A percentile compares a stretch with the other conserved stretches of the same genome.
Evolutionary conservation across 2,329 filamentous ascomycete species (phyloP).

Genomic region (Diaporthe ilicicola): DNA sequence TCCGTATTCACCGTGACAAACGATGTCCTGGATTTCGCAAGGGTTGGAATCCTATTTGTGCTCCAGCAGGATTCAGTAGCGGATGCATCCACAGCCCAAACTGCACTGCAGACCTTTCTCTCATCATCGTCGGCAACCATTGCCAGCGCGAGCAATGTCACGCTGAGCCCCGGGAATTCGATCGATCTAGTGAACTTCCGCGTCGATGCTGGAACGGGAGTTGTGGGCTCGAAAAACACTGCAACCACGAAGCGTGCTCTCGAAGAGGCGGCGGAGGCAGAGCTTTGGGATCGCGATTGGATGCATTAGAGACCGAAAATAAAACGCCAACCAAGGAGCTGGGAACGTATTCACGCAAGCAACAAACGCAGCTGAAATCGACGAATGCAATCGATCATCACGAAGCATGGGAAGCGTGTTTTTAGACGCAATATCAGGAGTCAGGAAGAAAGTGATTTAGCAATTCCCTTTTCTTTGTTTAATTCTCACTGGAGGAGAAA

Average conservation of each 20-base stretch:
- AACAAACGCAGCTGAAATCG: neutral
- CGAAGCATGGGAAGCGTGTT: slow-evolving; percentile 13
- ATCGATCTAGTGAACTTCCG: slow-evolving; percentile 60
- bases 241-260: slow-evolving; percentile 25
- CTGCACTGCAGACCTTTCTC: slow-evolving; percentile 64
- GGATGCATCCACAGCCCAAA: slow-evolving; percentile 63
- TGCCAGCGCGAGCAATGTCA: slow-evolving; percentile 48
- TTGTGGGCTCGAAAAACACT: slow-evolving; percentile 33
- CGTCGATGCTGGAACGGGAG: slow-evolving; percentile 49
- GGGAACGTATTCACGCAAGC: neutral
- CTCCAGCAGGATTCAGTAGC: slow-evolving; percentile 62
- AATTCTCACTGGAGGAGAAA: slow-evolving; percentile 23
- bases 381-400: neutral
- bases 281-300: slow-evolving; percentile 11
- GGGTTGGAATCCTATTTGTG: slow-evolving; percentile 68
- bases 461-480: neutral
- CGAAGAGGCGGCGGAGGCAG: neutral
- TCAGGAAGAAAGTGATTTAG: slow-evolving; percentile 2
- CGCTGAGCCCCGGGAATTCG: slow-evolving; percentile 49
- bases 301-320: neutral
- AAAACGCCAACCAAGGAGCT: too few species aligned
- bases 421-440: slow-evolving; percentile 19
- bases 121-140: slow-evolving; percentile 45
- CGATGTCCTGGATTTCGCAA: slow-evolving; percentile 69
- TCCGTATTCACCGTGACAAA: slow-evolving; percentile 60